Percentiles rank a stretch among this genome's conserved stretches.
Conservation (phyloP, 352 stramenopile species). For the Globisporangium radiosum region DNA sequence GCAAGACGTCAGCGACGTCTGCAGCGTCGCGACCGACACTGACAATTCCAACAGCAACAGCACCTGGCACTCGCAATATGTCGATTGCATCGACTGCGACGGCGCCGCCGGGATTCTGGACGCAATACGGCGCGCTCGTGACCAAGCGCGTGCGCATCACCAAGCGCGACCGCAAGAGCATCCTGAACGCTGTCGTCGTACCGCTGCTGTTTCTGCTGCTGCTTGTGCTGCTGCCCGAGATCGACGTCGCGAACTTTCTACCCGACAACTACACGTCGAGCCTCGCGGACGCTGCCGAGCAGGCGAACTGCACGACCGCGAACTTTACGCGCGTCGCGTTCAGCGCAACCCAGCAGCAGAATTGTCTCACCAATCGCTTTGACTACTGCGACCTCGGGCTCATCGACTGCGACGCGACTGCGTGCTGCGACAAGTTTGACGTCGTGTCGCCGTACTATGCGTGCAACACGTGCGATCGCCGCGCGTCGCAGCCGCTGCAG, state of each 20-base stretch:
- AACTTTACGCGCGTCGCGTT: conserved; percentile 23
- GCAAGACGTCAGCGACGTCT: conserved; percentile 32
- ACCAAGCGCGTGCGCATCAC: conserved; percentile 58
- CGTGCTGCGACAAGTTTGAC: conserved; percentile 32
- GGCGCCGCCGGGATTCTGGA: conserved; percentile 21
- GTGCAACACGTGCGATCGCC: conserved; percentile 20
- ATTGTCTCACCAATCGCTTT: conserved; percentile 10
- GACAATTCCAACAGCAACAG: conserved; percentile 1
- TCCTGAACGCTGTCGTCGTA: conserved; percentile 51
- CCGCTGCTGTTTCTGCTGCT: conserved; percentile 56
- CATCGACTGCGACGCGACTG: conserved; percentile 25
- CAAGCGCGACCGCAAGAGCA: conserved; percentile 54
- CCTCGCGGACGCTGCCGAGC: conserved; percentile 15
- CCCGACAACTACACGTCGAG: conserved; percentile 23
- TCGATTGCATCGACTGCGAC: conserved; percentile 19
- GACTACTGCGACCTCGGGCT: conserved; percentile 36
- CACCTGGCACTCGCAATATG: background rate
- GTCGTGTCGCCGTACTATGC: conserved; percentile 32
- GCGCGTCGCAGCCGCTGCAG: background rate
- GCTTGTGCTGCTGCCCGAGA: conserved; percentile 38
- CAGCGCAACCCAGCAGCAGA: conserved; percentile 5
- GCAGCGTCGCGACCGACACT: conserved; percentile 18
- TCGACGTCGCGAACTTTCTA: conserved; percentile 42
- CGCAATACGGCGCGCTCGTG: conserved; percentile 42
- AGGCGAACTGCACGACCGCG: conserved; percentile 16